Evolutionary conservation across 768 basidiomycete genomes (phyloP), one percentile per base, ranked within the genome.

Genomic region (Phylloporus arenicola): DNA sequence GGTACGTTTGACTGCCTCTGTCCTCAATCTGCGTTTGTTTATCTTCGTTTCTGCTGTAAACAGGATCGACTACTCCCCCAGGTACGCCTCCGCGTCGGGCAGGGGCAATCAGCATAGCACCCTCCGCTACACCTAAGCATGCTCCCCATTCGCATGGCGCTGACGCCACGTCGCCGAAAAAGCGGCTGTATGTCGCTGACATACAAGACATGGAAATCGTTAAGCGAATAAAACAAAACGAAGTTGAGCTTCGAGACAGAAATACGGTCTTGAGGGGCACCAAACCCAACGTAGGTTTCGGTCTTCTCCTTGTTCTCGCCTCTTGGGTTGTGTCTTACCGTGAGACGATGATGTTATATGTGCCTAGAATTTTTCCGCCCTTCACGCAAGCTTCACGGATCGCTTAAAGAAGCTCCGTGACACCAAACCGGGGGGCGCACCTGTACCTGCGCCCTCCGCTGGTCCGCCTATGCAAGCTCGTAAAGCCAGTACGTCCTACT

Each of bases 231-330:
- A 66, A 59, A 62, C 72, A 73, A 62, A 81, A 79, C 50, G 86
- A 91, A 58, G 74, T 90, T n/a, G 86, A 92, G 65, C 74, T 93
- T 16, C 75, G 79, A 47, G 89, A 95, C 66, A 76, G 91, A 45
- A 94, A 81, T 53, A 84, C 86, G 0, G 88, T 94, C 1, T 68
- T 98, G 12, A 76, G 90, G 27, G 92, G 93, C 0, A 79, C 73
- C 13, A 94, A 95, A 65, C 75, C 82, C 7, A 92, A 92, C 63
- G 94, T 93, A 51, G 50, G 88, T 68, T 4, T 2, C 24, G 12
- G 22, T 14, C 13, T 13, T 19, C 39, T 30, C n/a, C n/a, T 13
- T 17, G 24, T 42, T 16, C 24, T 14, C 14, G 12, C 33, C 10
- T 5, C 6, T 24, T 11, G 5, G 3, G 3, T 16, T 22, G 16